Percentiles rank a stretch among this genome's conserved stretches.
phyloP scores from a whole-genome alignment of 2,329 filamentous ascomycete species.

The Fusarium foetens region DNA sequence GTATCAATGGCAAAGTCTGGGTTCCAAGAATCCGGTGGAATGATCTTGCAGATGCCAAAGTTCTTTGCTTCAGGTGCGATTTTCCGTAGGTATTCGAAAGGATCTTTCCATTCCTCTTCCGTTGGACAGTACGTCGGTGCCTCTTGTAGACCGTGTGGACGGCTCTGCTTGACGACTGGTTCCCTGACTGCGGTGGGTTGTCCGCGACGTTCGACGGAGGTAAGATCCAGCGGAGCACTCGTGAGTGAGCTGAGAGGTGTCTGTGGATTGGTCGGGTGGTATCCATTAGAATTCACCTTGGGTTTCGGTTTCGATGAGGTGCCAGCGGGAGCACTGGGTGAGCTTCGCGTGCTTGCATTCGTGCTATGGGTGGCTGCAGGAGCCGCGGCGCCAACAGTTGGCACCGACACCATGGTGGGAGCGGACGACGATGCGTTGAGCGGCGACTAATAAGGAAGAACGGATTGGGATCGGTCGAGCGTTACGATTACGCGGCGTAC shows the following conservation, averaged over 20 bases:
- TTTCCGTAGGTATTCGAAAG: slow-evolving; percentile 91
- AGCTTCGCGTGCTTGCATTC: slow-evolving; percentile 63
- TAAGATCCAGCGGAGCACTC: slow-evolving; percentile 78
- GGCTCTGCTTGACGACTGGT: slow-evolving; percentile 77
- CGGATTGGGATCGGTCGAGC: slow-evolving; percentile 32
- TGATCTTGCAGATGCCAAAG: slow-evolving; percentile 94
- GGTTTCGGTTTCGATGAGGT: slow-evolving; percentile 59
- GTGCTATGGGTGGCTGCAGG: slow-evolving; percentile 53
- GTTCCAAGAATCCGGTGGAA: slow-evolving; percentile 93
- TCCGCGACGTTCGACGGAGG: slow-evolving; percentile 90
- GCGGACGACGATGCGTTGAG: slow-evolving; percentile 9
- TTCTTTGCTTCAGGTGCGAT: slow-evolving; percentile 86
- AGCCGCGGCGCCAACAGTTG: slow-evolving; percentile 52
- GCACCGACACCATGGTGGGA: slow-evolving; percentile 53
- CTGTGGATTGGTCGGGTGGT: slow-evolving; percentile 62
- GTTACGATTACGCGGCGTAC: slow-evolving; percentile 34
- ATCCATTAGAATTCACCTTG: slow-evolving; percentile 65
- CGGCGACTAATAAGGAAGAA: slow-evolving; percentile 14
- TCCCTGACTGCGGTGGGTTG: slow-evolving; percentile 82
- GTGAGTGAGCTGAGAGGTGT: slow-evolving; percentile 65
- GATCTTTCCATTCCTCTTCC: slow-evolving; percentile 93
- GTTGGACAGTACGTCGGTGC: slow-evolving; percentile 92
- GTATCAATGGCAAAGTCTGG: slow-evolving; percentile 96
- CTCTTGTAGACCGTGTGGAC: slow-evolving; percentile 87
- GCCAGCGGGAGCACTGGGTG: slow-evolving; percentile 56